Conservation (phyloP, 1,284 basidiomycete species). For the Trametes versicolor region DNA sequence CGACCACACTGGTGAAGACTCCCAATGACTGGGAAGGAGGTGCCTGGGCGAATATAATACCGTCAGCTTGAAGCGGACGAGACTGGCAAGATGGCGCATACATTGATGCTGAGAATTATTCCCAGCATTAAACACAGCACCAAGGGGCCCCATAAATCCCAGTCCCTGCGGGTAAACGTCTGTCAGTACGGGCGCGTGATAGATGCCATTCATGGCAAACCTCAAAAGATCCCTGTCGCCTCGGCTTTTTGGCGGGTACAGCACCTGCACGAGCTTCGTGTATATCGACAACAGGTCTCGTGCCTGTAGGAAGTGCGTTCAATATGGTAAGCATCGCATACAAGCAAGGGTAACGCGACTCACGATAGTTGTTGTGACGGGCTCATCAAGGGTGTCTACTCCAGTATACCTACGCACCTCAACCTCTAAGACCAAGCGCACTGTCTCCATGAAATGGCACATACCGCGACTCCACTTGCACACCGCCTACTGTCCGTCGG, state of each 20-base stretch:
- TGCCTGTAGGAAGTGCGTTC: constrained; percentile 57
- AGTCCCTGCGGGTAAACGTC: constrained; percentile 68
- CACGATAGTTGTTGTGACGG: constrained; percentile 89
- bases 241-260: constrained; percentile 82
- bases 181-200: constrained; percentile 10
- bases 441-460: constrained; percentile 33
- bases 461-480: constrained; percentile 87
- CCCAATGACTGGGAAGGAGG: constrained; percentile 85
- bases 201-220: constrained; percentile 47
- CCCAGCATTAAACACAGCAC: constrained; percentile 87
- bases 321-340: not conserved
- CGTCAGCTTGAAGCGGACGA: not conserved
- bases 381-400: constrained; percentile 90
- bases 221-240: constrained; percentile 82
- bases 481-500: constrained; percentile 80
- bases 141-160: constrained; percentile 97
- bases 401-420: constrained; percentile 72
- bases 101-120: constrained; percentile 90
- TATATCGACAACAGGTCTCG: constrained; percentile 92
- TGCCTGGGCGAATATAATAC: constrained; percentile 60
- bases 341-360: not conserved
- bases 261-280: constrained; percentile 90
- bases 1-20: constrained; percentile 92
- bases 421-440: constrained; percentile 8
- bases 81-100: constrained; percentile 49